These are phyloP conservation scores for Lepidium africanum DNA, from an alignment of 345 rosid genomes.

Conservation along the genomic window DNA sequence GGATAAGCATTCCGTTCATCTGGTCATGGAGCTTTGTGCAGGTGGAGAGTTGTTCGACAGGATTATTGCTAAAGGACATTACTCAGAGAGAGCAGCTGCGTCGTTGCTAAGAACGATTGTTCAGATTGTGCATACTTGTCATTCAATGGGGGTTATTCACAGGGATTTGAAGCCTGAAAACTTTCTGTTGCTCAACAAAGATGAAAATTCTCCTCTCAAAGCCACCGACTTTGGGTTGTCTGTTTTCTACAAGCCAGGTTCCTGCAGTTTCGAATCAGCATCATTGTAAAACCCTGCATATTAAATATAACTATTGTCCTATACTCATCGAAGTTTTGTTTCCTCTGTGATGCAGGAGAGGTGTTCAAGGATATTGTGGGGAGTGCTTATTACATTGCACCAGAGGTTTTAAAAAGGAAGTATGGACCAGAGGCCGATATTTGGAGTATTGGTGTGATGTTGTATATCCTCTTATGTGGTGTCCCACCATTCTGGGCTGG, in stretches of 20 bases:
- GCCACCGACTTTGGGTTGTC: conserved; percentile 69
- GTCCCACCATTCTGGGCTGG: conserved; percentile 85
- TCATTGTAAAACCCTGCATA: background rate
- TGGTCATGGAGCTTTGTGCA: conserved; percentile 77
- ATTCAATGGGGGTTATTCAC: conserved; percentile 69
- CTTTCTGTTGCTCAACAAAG: conserved; percentile 53
- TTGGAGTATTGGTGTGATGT: conserved; percentile 71
- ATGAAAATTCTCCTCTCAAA: conserved; percentile 60
- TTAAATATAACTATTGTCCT: background rate
- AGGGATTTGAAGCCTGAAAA: conserved; percentile 75
- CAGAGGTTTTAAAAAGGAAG: conserved; percentile 61
- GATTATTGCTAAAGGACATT: conserved; percentile 61
- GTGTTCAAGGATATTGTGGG: conserved; percentile 63
- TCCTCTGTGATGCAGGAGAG: conserved; percentile 37
- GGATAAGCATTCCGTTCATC: conserved; percentile 61
- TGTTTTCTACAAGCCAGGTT: conserved; percentile 65
- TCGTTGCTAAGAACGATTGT: conserved; percentile 51
- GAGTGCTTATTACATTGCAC: conserved; percentile 77
- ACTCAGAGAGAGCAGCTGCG: conserved; percentile 61
- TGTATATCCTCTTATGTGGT: conserved; percentile 55
- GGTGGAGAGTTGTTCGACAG: conserved; percentile 72
- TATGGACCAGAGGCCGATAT: conserved; percentile 69
- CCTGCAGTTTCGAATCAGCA: background rate
- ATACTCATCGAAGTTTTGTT: background rate
- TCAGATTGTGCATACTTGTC: conserved; percentile 55